Evolutionary conservation across 2,329 filamentous ascomycete genomes (phyloP), one percentile per base, ranked within the genome.

Genomic region (Pseudocercospora crystallina): DNA sequence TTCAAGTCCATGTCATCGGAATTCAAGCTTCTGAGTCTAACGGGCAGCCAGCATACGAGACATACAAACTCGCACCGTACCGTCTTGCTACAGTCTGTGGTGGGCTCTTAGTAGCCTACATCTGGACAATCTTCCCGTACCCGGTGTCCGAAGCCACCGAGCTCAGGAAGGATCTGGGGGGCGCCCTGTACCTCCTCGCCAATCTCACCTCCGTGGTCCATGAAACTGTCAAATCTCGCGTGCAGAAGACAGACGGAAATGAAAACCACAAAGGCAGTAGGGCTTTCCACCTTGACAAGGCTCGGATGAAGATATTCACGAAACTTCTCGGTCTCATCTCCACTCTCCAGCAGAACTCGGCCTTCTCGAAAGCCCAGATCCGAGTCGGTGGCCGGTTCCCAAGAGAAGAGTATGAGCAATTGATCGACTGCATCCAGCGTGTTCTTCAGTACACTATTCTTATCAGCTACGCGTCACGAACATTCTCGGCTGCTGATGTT

Each of bases 71-170:
- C 1, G 87, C 81, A 0, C 86, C 86, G 0, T 90, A 89, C 64
- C 81, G 87, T 3, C 73, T 91, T 0, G 86, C 84, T 1, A 80
- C 78, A 1, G 85, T 90, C 1, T 75, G 78, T 0, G 85, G 76
- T 1, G 87, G 87, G 44, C 80, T 86, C 34, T 74, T 80, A 0
- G 81, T 90, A 1, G 85, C 86, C 2, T 90, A 88, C 64, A 75
- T 90, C 62, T 90, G 86, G 86, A 90, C 86, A 0, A 79, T 89
- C 50, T 89, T 90, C 64, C 87, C 87, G 0, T 86, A 80, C 55
- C 86, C 87, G 0, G 76, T 89, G 36, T 85, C 85, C 0, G 87
- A 90, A 60, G 82, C 86, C 42, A 83, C 83, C 2, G 82, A 83
- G 61, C 75, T 91, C 5, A 80, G 87, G 8, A 81, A 82, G 58